Conservation (phyloP, 73 alveolate genomes). For the Paramecium bursaria region DNA sequence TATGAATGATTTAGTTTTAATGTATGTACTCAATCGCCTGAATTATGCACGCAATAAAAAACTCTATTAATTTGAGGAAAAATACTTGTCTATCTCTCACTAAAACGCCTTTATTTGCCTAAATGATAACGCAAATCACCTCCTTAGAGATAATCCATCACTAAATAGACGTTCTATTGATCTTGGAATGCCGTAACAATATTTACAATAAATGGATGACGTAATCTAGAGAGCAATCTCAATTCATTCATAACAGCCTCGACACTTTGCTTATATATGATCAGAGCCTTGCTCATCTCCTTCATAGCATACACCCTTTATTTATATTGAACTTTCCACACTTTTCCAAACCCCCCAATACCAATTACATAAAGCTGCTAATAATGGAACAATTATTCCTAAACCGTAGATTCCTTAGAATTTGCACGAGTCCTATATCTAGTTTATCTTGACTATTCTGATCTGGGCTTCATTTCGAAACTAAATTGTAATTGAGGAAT, state of each 20-base stretch:
- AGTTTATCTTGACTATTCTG: too few species aligned
- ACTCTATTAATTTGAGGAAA: conserved; percentile 57
- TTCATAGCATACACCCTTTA: conserved; percentile 76
- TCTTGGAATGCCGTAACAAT: conserved; percentile 80
- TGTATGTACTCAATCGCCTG: conserved; percentile 66
- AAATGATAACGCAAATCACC: conserved; percentile 85
- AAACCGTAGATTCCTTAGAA: too few species aligned
- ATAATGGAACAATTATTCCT: too few species aligned
- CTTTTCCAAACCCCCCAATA: conserved; percentile 86
- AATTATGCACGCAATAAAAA: conserved; percentile 56
- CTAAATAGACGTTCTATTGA: conserved; percentile 74
- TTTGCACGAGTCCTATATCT: too few species aligned
- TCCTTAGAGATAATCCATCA: conserved; percentile 79
- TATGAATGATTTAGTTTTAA: conserved; percentile 37
- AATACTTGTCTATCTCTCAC: conserved; percentile 81
- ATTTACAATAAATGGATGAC: conserved; percentile 81
- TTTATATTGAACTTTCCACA: conserved; percentile 83
- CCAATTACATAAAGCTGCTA: conserved; percentile 73
- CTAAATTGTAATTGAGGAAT: too few species aligned
- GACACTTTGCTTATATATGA: conserved; percentile 79
- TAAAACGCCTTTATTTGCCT: conserved; percentile 71
- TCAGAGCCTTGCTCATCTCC: conserved; percentile 79
- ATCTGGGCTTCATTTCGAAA: too few species aligned
- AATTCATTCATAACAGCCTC: conserved; percentile 78
- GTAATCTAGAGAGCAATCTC: conserved; percentile 68